These are phyloP conservation scores for Xanthoconium stramineum DNA, from an alignment of 768 basidiomycete genomes.

Conservation along the genomic window DNA sequence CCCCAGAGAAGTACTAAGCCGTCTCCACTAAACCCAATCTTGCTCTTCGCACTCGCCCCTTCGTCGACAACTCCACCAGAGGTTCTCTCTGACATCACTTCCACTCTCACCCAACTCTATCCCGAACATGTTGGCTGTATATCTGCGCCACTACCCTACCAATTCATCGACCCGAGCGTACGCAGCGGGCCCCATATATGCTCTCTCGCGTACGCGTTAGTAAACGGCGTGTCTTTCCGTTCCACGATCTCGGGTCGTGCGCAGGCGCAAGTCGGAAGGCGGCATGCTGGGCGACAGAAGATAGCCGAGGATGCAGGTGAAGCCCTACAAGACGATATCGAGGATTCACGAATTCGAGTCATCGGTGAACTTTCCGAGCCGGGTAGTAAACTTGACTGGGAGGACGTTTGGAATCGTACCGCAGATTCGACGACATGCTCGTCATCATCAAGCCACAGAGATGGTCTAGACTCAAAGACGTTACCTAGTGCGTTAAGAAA, in stretches of 20 bases:
- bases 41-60: conserved; percentile 29
- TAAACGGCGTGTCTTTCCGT: conserved; percentile 48
- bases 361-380: conserved; percentile 1
- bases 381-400: conserved; percentile 42
- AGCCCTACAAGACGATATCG: not conserved
- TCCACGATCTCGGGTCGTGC: conserved; percentile 59
- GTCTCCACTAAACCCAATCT: not conserved
- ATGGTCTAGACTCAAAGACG: not conserved
- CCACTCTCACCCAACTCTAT: conserved; percentile 39
- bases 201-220: conserved; percentile 53
- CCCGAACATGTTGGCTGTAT: conserved; percentile 58
- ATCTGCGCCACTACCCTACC: conserved; percentile 45
- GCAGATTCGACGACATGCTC: not conserved
- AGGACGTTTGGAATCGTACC: conserved; percentile 45
- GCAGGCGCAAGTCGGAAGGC: conserved; percentile 66
- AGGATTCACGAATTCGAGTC: not conserved
- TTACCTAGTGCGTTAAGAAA: conserved; percentile 40
- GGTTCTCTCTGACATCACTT: conserved; percentile 37
- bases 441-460: not conserved
- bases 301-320: not conserved
- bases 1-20: not conserved
- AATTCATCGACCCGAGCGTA: not conserved
- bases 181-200: conserved; percentile 41
- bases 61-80: conserved; percentile 21
- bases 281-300: conserved; percentile 54